Evolutionary conservation across 768 basidiomycete genomes (phyloP), one percentile per base, ranked within the genome.

Genomic region (Chlorophyllum brunneum): DNA sequence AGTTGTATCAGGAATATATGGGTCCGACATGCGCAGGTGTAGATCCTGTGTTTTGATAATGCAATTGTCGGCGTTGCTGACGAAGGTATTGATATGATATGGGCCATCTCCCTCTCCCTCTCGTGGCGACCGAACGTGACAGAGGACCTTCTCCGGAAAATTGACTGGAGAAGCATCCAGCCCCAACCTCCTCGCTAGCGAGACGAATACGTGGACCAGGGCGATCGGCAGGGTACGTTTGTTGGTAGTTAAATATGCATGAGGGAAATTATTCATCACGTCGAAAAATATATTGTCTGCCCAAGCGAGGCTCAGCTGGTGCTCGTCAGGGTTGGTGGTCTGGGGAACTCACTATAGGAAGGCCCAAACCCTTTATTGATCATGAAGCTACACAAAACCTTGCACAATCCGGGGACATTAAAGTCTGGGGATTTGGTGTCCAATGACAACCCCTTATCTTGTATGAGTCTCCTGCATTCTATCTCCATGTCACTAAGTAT

Each of bases 171-270:
- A 70, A 0, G 81, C 81, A 6, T 61, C 56, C 15, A 86, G 67
- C 22, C 76, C 79, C 0, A 85, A 61, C 29, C 79, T 72, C 13
- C 73, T 70, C 15, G 75, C 74, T 38, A 86, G 65, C 15, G 76
- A 73, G 10, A 79, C 73, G 54, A 83, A 86, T 20, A 83, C 60
- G 63, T 79, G 81, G 33, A 77, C 77, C 37, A 86, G 67, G 9
- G 81, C 81, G 42, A 86, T 76, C 0, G 84, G 83, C 38, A 86
- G 73, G 0, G 81, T 77, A 20, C 64, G 63, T 51, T 71, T 80
- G 58, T 76, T 66, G 0, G 72, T 70, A 1, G 68, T 70, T 18
- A 86, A 70, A 59, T 84, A 82, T 48, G 67, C 61, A 56, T 85
- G 83, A 15, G 85, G 83, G 55, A 83, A 84, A 41, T 77, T 76